Evolutionary conservation across 148 eudicot genomes (phyloP).

Genomic region (Rhododendron vialii): DNA sequence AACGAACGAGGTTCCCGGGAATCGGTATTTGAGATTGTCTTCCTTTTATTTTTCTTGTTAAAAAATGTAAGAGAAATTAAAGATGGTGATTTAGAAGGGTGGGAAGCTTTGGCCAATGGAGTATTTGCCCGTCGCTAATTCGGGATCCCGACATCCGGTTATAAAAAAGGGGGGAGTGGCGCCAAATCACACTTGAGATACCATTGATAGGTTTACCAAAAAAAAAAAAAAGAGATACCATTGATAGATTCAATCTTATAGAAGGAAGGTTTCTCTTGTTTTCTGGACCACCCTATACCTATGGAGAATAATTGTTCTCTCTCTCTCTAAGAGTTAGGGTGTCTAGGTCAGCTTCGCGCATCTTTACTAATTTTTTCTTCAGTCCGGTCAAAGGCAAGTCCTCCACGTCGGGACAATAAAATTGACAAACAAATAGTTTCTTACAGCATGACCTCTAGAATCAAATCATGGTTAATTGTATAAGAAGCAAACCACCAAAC

Average conservation of each 20-base stretch:
- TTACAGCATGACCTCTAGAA: background rate
- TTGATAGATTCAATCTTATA: background rate
- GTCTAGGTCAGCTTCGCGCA: too few species aligned
- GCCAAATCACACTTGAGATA: background rate
- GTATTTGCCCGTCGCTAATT: background rate
- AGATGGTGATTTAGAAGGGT: background rate
- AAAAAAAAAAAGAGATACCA: too few species aligned
- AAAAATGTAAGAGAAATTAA: too few species aligned
- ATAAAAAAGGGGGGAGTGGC: background rate
- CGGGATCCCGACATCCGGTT: too few species aligned
- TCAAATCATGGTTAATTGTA: too few species aligned
- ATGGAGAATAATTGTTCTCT: background rate
- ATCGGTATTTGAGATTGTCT: background rate
- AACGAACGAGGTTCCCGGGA: too few species aligned
- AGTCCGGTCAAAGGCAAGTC: too few species aligned
- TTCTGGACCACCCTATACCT: background rate
- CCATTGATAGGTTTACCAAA: background rate
- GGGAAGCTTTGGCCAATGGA: background rate
- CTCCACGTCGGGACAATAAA: too few species aligned
- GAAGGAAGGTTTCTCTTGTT: background rate
- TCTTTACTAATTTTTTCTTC: too few species aligned
- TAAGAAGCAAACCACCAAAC: too few species aligned
- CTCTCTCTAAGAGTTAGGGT: too few species aligned
- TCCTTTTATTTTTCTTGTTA: background rate
- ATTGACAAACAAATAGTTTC: too few species aligned